phyloP scores from a whole-genome alignment of 306 rosid genomes.

The Aeschynomene evenia region DNA sequence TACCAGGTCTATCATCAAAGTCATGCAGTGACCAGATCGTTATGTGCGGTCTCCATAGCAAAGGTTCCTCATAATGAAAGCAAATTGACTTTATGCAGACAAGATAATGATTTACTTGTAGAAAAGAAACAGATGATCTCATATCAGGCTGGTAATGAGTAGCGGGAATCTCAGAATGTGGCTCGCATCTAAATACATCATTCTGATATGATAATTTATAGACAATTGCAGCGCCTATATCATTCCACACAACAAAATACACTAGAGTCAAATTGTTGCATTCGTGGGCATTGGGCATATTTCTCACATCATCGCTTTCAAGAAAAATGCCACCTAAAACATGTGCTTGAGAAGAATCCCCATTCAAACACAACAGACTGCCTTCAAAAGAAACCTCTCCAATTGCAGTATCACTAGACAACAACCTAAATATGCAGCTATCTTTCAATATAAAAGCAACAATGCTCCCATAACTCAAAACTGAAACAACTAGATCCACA shows the following conservation, averaged over 20 bases:
- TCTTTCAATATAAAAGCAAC: conserved; percentile 56
- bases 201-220: conserved; percentile 51
- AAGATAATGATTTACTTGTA: conserved; percentile 51
- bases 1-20: conserved; percentile 45
- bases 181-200: conserved; percentile 54
- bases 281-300: conserved; percentile 28
- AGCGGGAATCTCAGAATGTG: conserved; percentile 67
- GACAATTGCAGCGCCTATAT: conserved; percentile 62
- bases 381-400: conserved; percentile 67
- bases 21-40: conserved; percentile 53
- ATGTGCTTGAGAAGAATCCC: conserved; percentile 44
- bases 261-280: conserved; percentile 29
- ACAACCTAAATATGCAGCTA: conserved; percentile 60
- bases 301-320: conserved; percentile 41
- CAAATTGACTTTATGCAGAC: conserved; percentile 66
- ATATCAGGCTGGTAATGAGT: conserved; percentile 43
- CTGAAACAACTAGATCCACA: conserved; percentile 52
- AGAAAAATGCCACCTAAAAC: conserved; percentile 66
- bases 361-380: conserved; percentile 29
- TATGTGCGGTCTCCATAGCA: conserved; percentile 66
- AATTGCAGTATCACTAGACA: conserved; percentile 48
- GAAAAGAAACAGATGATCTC: conserved; percentile 49
- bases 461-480: conserved; percentile 42
- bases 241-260: conserved; percentile 66
- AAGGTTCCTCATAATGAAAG: conserved; percentile 62